A percentile compares a stretch with the other conserved stretches of the same genome.
phyloP scores from a whole-genome alignment of 768 basidiomycete species.

The Tephrocybe sp. region DNA sequence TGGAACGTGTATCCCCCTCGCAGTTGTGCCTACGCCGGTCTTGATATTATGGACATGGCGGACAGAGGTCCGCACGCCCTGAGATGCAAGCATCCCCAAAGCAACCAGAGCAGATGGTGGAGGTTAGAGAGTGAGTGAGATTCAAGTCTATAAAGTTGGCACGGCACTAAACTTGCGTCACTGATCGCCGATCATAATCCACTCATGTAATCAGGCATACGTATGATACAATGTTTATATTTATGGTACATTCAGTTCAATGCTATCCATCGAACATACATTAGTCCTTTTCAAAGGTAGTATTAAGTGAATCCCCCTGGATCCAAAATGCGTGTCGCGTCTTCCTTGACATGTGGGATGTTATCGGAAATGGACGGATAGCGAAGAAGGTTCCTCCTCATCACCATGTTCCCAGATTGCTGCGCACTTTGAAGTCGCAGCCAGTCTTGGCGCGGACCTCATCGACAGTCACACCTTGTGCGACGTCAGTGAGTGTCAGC shows the following conservation, averaged over 20 bases:
- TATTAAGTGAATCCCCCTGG: no score
- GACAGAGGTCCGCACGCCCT: constrained; percentile 37
- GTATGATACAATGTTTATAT: background rate
- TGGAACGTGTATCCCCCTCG: constrained; percentile 44
- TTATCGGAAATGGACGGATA: background rate
- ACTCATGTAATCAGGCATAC: constrained; percentile 4
- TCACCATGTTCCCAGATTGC: constrained; percentile 47
- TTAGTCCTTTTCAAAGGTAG: background rate
- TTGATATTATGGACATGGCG: constrained; percentile 35
- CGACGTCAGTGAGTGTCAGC: constrained; percentile 76
- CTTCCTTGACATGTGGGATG: no score
- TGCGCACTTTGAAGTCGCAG: constrained; percentile 69
- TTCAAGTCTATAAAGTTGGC: background rate
- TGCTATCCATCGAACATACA: background rate
- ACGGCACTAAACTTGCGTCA: constrained; percentile 3
- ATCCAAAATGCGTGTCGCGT: no score
- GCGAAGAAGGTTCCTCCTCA: background rate
- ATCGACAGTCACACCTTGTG: constrained; percentile 80
- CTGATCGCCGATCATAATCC: background rate
- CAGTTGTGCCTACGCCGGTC: constrained; percentile 17
- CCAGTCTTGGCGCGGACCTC: constrained; percentile 87
- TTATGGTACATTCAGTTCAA: background rate
- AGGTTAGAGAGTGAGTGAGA: background rate
- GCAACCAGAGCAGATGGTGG: background rate
- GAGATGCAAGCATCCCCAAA: constrained; percentile 36